Conservation (phyloP, 2,329 filamentous ascomycete genomes). For the Diplodia scrobiculata region DNA sequence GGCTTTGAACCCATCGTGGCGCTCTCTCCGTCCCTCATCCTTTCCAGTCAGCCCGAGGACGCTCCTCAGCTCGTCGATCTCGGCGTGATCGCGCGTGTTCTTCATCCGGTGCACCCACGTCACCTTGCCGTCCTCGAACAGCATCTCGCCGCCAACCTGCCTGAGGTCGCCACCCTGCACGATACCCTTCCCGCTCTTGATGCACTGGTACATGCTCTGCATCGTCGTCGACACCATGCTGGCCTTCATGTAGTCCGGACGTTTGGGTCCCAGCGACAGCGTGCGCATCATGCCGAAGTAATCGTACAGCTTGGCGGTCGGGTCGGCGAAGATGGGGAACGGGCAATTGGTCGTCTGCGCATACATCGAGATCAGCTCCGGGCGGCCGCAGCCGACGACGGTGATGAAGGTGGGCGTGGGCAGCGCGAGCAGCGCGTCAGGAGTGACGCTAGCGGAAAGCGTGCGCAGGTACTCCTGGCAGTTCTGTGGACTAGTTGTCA, state of each 20-base stretch:
- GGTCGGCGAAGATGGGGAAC: conserved; percentile 78
- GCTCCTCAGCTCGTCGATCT: conserved; percentile 66
- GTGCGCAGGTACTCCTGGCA: conserved; percentile 73
- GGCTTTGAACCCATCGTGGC: conserved; percentile 38
- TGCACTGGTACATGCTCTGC: conserved; percentile 60
- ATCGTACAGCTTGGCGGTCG: conserved; percentile 65
- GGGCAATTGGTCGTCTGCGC: conserved; percentile 62
- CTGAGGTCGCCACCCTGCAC: conserved; percentile 66
- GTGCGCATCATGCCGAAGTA: conserved; percentile 70
- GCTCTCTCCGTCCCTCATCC: conserved; percentile 27
- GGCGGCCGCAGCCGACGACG: conserved; percentile 72
- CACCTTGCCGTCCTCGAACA: conserved; percentile 71
- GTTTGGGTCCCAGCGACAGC: conserved; percentile 58
- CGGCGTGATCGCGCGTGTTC: conserved; percentile 75
- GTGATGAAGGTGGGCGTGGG: conserved; percentile 62
- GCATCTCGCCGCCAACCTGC: conserved; percentile 75
- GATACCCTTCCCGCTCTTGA: conserved; percentile 62
- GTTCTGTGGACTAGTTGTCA: conserved; percentile 53
- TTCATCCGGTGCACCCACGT: conserved; percentile 83
- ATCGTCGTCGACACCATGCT: conserved; percentile 51
- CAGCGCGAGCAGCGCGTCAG: conserved; percentile 51
- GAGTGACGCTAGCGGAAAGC: conserved; percentile 60
- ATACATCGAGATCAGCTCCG: conserved; percentile 69
- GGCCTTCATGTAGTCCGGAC: conserved; percentile 67
- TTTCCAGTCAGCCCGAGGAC: conserved; percentile 55